Conservation (phyloP, 1,139 yeast species). For the Candida tropicalis region DNA sequence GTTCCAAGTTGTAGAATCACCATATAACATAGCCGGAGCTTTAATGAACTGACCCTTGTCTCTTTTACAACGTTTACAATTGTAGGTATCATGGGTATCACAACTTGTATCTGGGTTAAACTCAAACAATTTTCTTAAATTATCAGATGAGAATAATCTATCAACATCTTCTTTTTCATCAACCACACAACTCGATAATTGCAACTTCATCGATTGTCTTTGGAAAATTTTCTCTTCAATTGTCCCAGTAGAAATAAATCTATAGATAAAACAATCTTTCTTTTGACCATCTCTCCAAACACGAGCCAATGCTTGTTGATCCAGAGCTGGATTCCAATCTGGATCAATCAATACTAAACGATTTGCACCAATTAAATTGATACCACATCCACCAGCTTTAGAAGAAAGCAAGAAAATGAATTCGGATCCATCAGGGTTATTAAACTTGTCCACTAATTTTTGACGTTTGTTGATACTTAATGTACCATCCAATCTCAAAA, state of each 20-base stretch:
- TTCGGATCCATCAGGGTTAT: constrained; percentile 86
- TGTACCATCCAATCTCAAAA: constrained; percentile 88
- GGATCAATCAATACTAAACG: constrained; percentile 88
- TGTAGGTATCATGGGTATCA: constrained; percentile 92
- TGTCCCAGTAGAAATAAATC: constrained; percentile 92
- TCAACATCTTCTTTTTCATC: constrained; percentile 97
- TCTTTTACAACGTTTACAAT: constrained; percentile 78
- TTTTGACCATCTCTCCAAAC: constrained; percentile 99
- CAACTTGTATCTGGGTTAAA: constrained; percentile 70
- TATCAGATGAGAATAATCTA: constrained; percentile 82
- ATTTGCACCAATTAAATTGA: constrained; percentile 94
- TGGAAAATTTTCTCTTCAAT: constrained; percentile 97
- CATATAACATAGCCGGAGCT: constrained; percentile 91
- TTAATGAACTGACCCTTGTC: constrained; percentile 58
- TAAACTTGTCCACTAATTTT: constrained; percentile 86
- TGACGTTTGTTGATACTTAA: constrained; percentile 92
- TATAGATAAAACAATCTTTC: constrained; percentile 91
- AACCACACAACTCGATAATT: constrained; percentile 92
- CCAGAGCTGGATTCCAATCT: constrained; percentile 99
- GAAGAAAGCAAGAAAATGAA: constrained; percentile 88
- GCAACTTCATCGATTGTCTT: constrained; percentile 94
- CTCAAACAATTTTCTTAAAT: constrained; percentile 72
- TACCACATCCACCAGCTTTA: constrained; percentile 99
- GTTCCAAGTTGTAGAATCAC: constrained; percentile 98
- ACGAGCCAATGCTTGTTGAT: constrained; percentile 96